Evolutionary conservation across 2,329 filamentous ascomycete species (phyloP), one percentile per base, ranked within the genome.

Genomic region (Calonectria pauciramosa): DNA sequence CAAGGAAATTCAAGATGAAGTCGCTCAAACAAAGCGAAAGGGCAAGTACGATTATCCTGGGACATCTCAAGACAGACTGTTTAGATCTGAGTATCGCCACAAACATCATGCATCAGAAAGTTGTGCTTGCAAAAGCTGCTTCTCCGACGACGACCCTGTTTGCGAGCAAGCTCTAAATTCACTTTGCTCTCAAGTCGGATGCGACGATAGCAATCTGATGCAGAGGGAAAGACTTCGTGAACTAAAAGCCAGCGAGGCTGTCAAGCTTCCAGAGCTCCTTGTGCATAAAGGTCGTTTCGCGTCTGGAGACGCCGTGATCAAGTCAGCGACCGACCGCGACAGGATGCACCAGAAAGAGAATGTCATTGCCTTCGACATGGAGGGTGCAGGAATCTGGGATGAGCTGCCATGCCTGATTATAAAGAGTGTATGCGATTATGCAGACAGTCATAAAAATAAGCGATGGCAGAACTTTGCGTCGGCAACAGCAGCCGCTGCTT

Each of bases 31-130:
- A 9, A 64, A 28, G 30, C 26, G 59, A 18, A 44, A 20, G 14
- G 44, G 54, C 23, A 52, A 70, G 7, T 82, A 81, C 16, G n/a
- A 72, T 7, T 82, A 81, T 59, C 85, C 84, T 18, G 80, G 81
- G 7, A 51, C 66, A 14, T 72, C 70, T 0, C 59, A 80, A 16
- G 84, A 86, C 68, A 79, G 71, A 11, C 77, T 86, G 0, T 86
- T 82, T 47, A 56, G 73, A 16, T 47, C 85, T 9, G 47, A 70
- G 16, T 85, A 85, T 64, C 76, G 71, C 1, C 85, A 86, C 71
- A 83, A 82, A 52, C 84, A 86, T 63, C 78, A 77, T 41, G 20
- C 14, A 2, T 64, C 52, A 13, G 16, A 34, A 8, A 38, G 18
- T 0, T 72, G 32, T n/a, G 47, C 32, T 1, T 66, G 63, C 13